Evolutionary conservation across 2,329 filamentous ascomycete genomes (phyloP).

Genomic region (Phaeoacremonium minimum): DNA sequence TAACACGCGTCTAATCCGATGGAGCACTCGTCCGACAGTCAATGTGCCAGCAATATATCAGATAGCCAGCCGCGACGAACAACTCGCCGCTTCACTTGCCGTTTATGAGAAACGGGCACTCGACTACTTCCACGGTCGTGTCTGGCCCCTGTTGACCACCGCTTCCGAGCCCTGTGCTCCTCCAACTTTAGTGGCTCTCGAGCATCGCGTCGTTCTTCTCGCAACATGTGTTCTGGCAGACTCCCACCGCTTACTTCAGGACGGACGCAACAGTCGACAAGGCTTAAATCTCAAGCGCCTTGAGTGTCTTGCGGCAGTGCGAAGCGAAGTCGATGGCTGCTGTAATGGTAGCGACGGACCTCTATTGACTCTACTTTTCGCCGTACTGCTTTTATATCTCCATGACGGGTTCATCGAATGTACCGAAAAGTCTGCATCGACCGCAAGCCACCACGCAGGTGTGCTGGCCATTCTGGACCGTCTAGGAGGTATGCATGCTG

Average conservation of each 20-base stretch:
- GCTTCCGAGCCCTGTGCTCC: slow-evolving; percentile 21
- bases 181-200: slow-evolving; percentile 21
- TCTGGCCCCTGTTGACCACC: slow-evolving; percentile 25
- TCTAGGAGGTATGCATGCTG: slow-evolving; percentile 20
- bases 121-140: slow-evolving; percentile 25
- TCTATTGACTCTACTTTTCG: slow-evolving; percentile 26
- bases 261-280: too few species aligned
- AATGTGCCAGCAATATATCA: slow-evolving; percentile 21
- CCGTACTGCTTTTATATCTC: slow-evolving; percentile 37
- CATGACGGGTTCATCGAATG: slow-evolving; percentile 32
- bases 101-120: slow-evolving; percentile 22
- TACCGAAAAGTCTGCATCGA: slow-evolving; percentile 23
- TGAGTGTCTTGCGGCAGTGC: too few species aligned
- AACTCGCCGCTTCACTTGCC: slow-evolving; percentile 16
- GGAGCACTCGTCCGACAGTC: slow-evolving; percentile 32
- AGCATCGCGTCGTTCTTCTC: slow-evolving; percentile 26
- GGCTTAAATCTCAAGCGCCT: too few species aligned
- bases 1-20: slow-evolving; percentile 32
- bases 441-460: slow-evolving; percentile 27
- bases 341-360: slow-evolving; percentile 23
- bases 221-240: too few species aligned
- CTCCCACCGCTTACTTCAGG: too few species aligned
- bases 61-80: slow-evolving; percentile 17
- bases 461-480: slow-evolving; percentile 28
- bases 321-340: slow-evolving; percentile 25